Conservation (phyloP, 23 red algal species). For the Gracilaria domingensis region DNA sequence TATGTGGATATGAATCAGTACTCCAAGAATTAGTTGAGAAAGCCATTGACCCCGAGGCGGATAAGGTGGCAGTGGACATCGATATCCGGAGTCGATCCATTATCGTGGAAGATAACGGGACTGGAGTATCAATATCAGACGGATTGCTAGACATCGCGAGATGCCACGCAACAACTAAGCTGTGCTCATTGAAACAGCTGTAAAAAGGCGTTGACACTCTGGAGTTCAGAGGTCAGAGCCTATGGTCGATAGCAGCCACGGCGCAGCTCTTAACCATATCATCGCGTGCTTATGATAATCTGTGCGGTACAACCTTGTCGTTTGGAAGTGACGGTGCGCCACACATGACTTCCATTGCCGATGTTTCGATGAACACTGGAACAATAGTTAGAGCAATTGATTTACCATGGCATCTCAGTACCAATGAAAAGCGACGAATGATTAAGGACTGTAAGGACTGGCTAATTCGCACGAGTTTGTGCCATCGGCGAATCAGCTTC, state of each 20-base stretch:
- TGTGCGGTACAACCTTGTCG: slow-evolving; percentile 22
- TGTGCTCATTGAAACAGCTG: slow-evolving; percentile 61
- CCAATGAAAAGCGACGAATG: background rate
- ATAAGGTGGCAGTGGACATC: slow-evolving; percentile 45
- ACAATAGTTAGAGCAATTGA: slow-evolving; percentile 61
- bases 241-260: slow-evolving; percentile 74
- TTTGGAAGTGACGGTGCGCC: slow-evolving; percentile 32
- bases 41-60: slow-evolving; percentile 71
- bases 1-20: slow-evolving; percentile 55
- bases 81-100: slow-evolving; percentile 33
- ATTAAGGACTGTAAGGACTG: slow-evolving; percentile 38
- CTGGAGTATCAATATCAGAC: slow-evolving; percentile 50
- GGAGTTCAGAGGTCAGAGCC: slow-evolving; percentile 83
- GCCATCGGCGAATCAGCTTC: slow-evolving; percentile 42
- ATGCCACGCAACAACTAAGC: slow-evolving; percentile 84
- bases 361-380: slow-evolving; percentile 37
- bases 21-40: slow-evolving; percentile 91
- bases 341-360: background rate
- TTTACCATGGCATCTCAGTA: slow-evolving; percentile 28
- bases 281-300: background rate
- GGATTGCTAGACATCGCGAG: slow-evolving; percentile 38
- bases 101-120: slow-evolving; percentile 64
- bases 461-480: slow-evolving; percentile 30
- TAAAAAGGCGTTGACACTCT: slow-evolving; percentile 64
- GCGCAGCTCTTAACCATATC: slow-evolving; percentile 30